Evolutionary conservation across 2,329 filamentous ascomycete species (phyloP), one percentile per base, ranked within the genome.

Genomic region (Pyrenochaeta sp.): DNA sequence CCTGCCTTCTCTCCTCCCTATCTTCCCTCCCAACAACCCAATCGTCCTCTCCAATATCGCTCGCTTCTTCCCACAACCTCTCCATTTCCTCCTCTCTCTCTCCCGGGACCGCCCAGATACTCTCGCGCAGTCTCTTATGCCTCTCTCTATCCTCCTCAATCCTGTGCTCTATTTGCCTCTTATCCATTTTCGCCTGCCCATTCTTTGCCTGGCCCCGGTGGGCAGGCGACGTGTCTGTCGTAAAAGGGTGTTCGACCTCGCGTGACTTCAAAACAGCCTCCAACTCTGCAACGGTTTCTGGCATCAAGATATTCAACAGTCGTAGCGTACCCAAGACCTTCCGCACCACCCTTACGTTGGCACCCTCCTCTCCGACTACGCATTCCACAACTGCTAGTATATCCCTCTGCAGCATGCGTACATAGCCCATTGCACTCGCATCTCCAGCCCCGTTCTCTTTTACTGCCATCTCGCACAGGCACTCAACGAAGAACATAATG

Each of bases 401-500:
- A 73, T 99, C 95, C 41, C 93, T 84, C 77, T 97, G 91, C 78
- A 99, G 91, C 92, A 98, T 97, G 45, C 90, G 87, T 23, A 97
- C 87, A 71, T 97, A 99, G 58, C 91, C 88, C 47, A 85, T 79
- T 65, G 95, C 88, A 59, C 87, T 85, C 18, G 51, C 53, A 11
- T 68, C 90, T 58, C 91, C 88, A 35, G 84, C 78, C 66, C 94
- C 87, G 59, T 87, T 85, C 62, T 92, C 90, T 62, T 87, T 90
- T 58, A 86, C 84, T 18, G 92, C 90, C 78, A 92, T 83, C 72
- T 98, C 94, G 72, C 96, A 90, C 64, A 99, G 91, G 65, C 94
- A 90, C 71, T 98, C 94, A 71, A 99, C 90, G 77, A 99, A 99
- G 78, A 96, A 99, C 90, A 99, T 96, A 75, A 99, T 98, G 74